Evolutionary conservation across 257 asterid species (phyloP).

Genomic region (Prunella vulgaris): DNA sequence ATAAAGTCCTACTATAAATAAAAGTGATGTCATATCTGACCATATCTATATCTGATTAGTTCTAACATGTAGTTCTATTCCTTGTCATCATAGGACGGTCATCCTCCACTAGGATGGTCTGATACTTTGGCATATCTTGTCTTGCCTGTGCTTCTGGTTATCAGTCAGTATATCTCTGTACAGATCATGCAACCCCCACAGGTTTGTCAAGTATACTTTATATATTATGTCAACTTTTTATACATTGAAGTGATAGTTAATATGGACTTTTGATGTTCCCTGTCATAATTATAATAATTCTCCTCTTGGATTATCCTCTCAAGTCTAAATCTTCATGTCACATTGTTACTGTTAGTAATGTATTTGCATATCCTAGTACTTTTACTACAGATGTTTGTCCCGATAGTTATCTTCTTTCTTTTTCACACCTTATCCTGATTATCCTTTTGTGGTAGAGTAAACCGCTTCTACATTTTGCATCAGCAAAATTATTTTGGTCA

Average conservation of each 20-base stretch:
- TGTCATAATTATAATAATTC: neutral
- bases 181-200: conserved; percentile 93
- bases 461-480: neutral
- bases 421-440: conserved; percentile 13
- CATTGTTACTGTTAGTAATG: neutral
- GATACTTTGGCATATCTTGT: conserved; percentile 94
- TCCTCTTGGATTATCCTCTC: neutral
- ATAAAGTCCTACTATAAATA: neutral
- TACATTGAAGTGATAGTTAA: conserved; percentile 1
- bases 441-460: neutral
- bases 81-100: conserved; percentile 69
- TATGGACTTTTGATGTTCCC: conserved; percentile 6
- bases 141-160: conserved; percentile 73
- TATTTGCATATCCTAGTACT: neutral
- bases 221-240: neutral
- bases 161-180: conserved; percentile 74
- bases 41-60: conserved; percentile 1
- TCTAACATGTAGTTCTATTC: conserved; percentile 8
- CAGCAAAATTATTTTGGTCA: neutral
- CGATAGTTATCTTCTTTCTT: conserved; percentile 3
- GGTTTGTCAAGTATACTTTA: conserved; percentile 42
- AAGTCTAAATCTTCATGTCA: neutral
- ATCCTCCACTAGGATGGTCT: conserved; percentile 97
- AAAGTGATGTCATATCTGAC: neutral
- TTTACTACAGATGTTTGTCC: neutral